These are phyloP conservation scores for Orbilia ellipsospora DNA, from an alignment of 2,329 filamentous ascomycete genomes.

Conservation along the genomic window DNA sequence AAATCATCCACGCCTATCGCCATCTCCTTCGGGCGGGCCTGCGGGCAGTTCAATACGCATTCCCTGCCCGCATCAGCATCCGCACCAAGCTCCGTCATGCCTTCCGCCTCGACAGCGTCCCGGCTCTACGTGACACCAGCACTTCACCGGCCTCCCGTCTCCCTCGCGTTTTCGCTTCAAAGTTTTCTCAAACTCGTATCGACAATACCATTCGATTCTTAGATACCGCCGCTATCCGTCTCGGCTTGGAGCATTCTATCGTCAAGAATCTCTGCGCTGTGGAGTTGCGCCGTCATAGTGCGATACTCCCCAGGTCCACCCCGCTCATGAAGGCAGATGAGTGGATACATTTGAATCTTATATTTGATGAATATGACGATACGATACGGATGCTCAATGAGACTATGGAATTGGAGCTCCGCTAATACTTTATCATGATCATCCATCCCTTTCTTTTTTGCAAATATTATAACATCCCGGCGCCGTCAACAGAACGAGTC, in stretches of 20 bases:
- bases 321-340: slow-evolving; percentile 19
- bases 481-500: too few relatives aligned
- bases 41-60: slow-evolving; percentile 77
- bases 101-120: slow-evolving; percentile 68
- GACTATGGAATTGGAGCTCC: slow-evolving; percentile 49
- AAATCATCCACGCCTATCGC: slow-evolving; percentile 75
- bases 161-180: slow-evolving; percentile 25
- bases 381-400: slow-evolving; percentile 53
- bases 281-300: slow-evolving; percentile 62
- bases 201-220: slow-evolving; percentile 78
- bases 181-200: slow-evolving; percentile 68
- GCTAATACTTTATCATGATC: slow-evolving; percentile 4
- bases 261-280: slow-evolving; percentile 75
- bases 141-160: slow-evolving; percentile 26
- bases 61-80: slow-evolving; percentile 73
- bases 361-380: slow-evolving; percentile 51
- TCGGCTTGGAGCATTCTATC: slow-evolving; percentile 77
- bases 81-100: slow-evolving; percentile 71
- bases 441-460: too few relatives aligned
- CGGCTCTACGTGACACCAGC: slow-evolving; percentile 50
- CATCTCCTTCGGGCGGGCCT: slow-evolving; percentile 74
- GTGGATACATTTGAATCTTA: slow-evolving; percentile 32
- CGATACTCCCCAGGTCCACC: slow-evolving; percentile 59
- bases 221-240: slow-evolving; percentile 71
- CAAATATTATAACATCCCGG: too few relatives aligned